Base-by-base conservation (phyloP, 805 yeast species). In the Yamadazyma sp. region DNA sequence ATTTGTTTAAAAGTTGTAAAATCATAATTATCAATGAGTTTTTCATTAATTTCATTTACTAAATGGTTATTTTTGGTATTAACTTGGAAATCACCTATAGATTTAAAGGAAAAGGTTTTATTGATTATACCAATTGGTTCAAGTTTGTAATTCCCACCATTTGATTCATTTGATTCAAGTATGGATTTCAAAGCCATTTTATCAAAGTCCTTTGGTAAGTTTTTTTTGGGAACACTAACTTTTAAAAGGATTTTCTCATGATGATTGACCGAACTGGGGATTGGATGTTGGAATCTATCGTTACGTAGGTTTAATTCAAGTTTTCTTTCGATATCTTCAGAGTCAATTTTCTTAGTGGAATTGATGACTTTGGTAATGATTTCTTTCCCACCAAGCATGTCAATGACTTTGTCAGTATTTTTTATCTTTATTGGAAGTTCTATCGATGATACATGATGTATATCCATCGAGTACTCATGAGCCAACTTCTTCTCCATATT, bases 51-150 rank as follows among this genome's bases (percentile, higher is more conserved):
- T 10, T 53, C 57, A 40, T 63, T 56, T 22, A 47, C 55, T 17
- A 52, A 39, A 2, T 44, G 54, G 10, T 82, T 80, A 46, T 75
- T 71, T 32, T 71, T 73, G 9, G 87, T 75, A 21, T 75, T 64
- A 44, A 76, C 73, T 55, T 93, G 98, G 56, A 87, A 91, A 58
- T 89, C 98, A 0, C 91, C 80, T 71, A 88, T 76, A 44, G 85
- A 86, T 47, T 96, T 74, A 56, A 91, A 91, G 43, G 83, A 73
- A 50, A 79, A 81, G 12, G 81, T 82, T 39, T 77, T 73, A 47
- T 78, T 77, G 13, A 87, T 67, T 13, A 86, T 72, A 0, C 82
- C 88, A 4, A 75, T 70, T 0, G 95, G 91, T 29, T 69, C 67
- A 2, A 75, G 69, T 16, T 58, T 59, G 33, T 72, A 67, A 4